Evolutionary conservation across 2,329 filamentous ascomycete species (phyloP), one percentile per base, ranked within the genome.

Genomic region (Acrocalymma vagum): DNA sequence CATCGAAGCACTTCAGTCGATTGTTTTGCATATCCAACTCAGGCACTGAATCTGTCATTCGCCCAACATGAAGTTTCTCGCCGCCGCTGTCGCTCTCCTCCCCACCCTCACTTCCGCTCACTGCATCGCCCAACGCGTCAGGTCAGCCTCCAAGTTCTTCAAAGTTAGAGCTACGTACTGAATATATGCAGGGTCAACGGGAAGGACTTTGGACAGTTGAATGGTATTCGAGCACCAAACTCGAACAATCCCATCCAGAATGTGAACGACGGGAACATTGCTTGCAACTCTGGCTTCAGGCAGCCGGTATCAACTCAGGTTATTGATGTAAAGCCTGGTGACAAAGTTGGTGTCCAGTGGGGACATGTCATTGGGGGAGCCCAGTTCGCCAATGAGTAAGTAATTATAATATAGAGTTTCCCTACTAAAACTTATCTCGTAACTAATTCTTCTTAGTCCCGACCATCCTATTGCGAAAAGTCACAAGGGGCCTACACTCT

Each of bases 311-410:
- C 71, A 28, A 63, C 44, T 36, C 70, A 62, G 9, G 67, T 82
- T 35, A 75, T 82, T 48, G 65, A 70, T 27, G 74, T 81, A 34
- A 72, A 74, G 11, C 70, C 75, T 3, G 79, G 79, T 9, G 79
- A 80, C 57, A 70, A 73, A 51, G 65, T 82, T 29, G 79, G 78
- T 6, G 71, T 78, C 2, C 75, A 70, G 60, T 82, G 75, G 71
- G 76, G 78, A 27, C 79, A 82, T 53, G 69, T 81, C 34, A 75
- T 82, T 39, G 79, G 79, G 37, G 79, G 79, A 31, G 69, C 74
- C 6, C 78, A 82, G 60, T 73, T 69, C 50, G 37, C 76, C 29
- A 71, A 71, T 48, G 62, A 65, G 14, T 29, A 32, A 28, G 45
- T n/a, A n/a, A n/a, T n/a, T n/a, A n/a, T n/a, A n/a, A n/a, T n/a